Percentiles rank a stretch among this genome's conserved stretches.
Evolutionary conservation across 2,329 filamentous ascomycete species (phyloP).

Genomic region (Thelonectria rubi): DNA sequence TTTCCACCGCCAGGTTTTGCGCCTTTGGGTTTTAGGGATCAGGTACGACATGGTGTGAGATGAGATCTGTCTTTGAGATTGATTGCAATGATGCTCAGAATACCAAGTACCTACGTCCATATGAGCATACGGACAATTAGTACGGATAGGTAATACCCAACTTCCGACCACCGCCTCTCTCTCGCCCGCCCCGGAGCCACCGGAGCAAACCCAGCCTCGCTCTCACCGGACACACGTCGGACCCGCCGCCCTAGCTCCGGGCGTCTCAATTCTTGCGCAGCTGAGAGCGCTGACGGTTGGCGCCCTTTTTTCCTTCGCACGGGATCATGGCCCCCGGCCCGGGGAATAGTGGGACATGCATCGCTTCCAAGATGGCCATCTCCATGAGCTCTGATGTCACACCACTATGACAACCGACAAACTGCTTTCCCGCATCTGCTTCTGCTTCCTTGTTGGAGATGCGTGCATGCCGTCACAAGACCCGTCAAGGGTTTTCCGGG

Average conservation of each 20-base stretch:
- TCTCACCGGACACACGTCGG: constrained; percentile 24
- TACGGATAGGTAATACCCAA: background rate
- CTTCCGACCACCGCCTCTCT: too few species aligned
- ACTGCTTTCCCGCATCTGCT: constrained; percentile 12
- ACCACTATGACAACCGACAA: constrained; percentile 35
- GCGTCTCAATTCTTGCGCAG: background rate
- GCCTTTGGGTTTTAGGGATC: background rate
- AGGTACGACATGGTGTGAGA: background rate
- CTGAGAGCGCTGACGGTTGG: background rate
- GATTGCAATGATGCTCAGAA: background rate
- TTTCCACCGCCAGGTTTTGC: constrained; percentile 12
- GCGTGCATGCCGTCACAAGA: constrained; percentile 25
- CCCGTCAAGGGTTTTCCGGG: constrained; percentile 24
- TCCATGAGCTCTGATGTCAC: constrained; percentile 26
- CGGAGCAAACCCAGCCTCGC: constrained; percentile 26
- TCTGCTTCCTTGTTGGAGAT: constrained; percentile 17
- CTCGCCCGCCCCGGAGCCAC: constrained; percentile 21
- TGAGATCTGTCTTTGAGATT: background rate
- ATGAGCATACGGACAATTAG: background rate
- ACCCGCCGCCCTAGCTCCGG: constrained; percentile 32
- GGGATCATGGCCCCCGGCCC: constrained; percentile 18
- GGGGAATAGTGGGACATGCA: background rate
- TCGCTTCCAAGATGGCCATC: background rate
- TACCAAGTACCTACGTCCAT: too few species aligned
- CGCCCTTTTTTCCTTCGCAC: constrained; percentile 13